Evolutionary conservation across 176 grass and related monocot species (phyloP).

Genomic region (Oryza longistaminata): DNA sequence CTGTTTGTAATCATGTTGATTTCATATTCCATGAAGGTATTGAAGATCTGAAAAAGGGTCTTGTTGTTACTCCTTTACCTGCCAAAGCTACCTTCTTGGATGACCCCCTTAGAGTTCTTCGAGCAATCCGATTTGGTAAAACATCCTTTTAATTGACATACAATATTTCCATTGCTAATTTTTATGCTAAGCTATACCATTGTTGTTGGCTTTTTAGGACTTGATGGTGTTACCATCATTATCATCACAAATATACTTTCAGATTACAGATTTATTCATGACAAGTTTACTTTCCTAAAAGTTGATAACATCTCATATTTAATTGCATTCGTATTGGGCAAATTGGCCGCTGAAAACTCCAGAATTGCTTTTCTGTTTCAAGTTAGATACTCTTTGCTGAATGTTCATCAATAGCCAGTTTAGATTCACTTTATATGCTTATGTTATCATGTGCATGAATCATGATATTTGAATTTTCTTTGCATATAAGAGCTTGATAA

Average conservation of each 20-base stretch:
- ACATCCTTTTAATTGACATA: slow-evolving; percentile 15
- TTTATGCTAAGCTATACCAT: background rate
- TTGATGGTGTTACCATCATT: too few species aligned
- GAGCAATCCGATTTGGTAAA: slow-evolving; percentile 95
- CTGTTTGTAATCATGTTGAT: slow-evolving; percentile 31
- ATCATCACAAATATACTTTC: background rate
- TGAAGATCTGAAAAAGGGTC: slow-evolving; percentile 69
- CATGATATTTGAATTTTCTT: background rate
- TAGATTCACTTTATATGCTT: slow-evolving; percentile 29
- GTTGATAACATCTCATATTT: slow-evolving; percentile 19
- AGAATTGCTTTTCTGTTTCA: slow-evolving; percentile 5
- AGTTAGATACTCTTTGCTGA: slow-evolving; percentile 20
- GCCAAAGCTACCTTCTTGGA: slow-evolving; percentile 93
- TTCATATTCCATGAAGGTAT: slow-evolving; percentile 57
- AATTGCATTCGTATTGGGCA: background rate
- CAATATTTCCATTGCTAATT: background rate
- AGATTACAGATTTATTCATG: background rate
- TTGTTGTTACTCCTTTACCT: slow-evolving; percentile 85
- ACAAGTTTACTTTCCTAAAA: slow-evolving; percentile 10
- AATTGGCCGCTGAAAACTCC: background rate
- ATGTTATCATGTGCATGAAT: background rate
- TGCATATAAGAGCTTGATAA: background rate
- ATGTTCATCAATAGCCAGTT: background rate
- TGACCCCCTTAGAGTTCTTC: slow-evolving; percentile 96
- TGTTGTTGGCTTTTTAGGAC: background rate